Evolutionary conservation across 345 rosid genomes (phyloP).

Genomic region (Eucalyptus marginata): DNA sequence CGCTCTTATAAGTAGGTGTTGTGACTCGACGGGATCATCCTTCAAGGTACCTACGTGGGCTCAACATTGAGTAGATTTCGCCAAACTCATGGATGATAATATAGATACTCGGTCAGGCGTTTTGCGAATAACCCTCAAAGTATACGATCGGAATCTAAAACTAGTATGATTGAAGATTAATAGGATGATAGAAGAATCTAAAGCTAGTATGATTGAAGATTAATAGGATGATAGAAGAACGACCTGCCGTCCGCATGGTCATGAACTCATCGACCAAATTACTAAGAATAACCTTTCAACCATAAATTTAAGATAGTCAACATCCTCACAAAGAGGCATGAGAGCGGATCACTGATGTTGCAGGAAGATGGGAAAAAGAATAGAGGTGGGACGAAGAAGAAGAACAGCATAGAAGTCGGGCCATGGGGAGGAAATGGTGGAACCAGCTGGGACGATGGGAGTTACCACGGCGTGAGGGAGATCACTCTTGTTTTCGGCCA

Average conservation of each 20-base stretch:
- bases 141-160: neutral
- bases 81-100: neutral
- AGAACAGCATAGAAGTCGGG: conserved; percentile 31
- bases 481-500: conserved; percentile 43
- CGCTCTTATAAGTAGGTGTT: neutral
- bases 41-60: neutral
- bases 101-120: neutral
- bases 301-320: neutral
- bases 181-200: neutral
- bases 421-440: conserved; percentile 93
- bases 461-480: conserved; percentile 49
- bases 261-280: neutral
- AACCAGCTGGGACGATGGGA: conserved; percentile 60
- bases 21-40: neutral
- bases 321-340: neutral
- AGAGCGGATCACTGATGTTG: neutral
- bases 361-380: conserved; percentile 11
- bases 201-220: neutral
- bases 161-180: neutral
- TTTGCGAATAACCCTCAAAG: neutral
- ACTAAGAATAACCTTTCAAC: neutral
- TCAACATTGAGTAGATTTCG: neutral
- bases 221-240: neutral
- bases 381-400: conserved; percentile 11
- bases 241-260: neutral